Percentiles rank a stretch among this genome's conserved stretches.
Evolutionary conservation across 192 early-diverging fungal genomes (phyloP).

Genomic region (Entomortierella lignicola): DNA sequence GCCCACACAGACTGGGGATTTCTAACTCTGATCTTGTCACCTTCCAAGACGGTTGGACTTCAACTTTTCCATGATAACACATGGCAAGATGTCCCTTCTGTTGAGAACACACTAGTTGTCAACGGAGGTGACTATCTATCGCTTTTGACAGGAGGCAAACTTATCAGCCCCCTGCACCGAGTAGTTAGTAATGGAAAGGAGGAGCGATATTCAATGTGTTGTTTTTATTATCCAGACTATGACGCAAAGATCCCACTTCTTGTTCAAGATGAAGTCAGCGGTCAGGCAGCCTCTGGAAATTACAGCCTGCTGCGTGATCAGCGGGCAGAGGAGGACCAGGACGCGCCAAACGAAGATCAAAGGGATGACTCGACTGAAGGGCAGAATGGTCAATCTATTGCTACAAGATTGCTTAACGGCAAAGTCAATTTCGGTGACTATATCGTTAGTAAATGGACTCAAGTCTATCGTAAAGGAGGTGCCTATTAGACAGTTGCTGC

Average conservation of each 20-base stretch:
- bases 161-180: conserved; percentile 66
- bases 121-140: conserved; percentile 75
- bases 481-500: conserved; percentile 11
- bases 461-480: conserved; percentile 48
- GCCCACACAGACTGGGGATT: conserved; percentile 69
- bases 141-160: conserved; percentile 61
- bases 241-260: conserved; percentile 58
- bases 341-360: neutral
- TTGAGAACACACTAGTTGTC: conserved; percentile 63
- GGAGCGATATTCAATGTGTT: conserved; percentile 66
- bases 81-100: conserved; percentile 63
- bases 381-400: conserved; percentile 23
- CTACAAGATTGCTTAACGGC: conserved; percentile 38
- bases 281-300: conserved; percentile 40
- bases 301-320: conserved; percentile 48
- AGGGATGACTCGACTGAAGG: neutral
- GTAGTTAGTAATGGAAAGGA: conserved; percentile 60
- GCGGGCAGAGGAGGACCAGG: conserved; percentile 20
- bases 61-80: conserved; percentile 57
- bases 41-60: conserved; percentile 58
- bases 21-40: conserved; percentile 66
- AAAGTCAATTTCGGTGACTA: conserved; percentile 53
- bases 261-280: conserved; percentile 32
- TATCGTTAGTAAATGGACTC: conserved; percentile 53
- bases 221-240: conserved; percentile 73